Conservation (phyloP, 73 alveolate species). For the Tetrahymena malaccensis region DNA sequence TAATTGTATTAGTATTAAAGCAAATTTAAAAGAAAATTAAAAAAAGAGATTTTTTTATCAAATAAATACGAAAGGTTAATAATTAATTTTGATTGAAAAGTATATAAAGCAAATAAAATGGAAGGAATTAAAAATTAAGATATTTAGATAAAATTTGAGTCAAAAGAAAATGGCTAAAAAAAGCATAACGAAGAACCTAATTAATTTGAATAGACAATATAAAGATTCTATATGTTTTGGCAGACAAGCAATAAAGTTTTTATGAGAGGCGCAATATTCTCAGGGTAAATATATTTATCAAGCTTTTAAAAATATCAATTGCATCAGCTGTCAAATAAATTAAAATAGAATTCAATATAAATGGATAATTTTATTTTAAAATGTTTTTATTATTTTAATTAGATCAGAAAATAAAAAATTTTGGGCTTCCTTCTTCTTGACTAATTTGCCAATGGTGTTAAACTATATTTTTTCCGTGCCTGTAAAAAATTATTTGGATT, state of each 20-base stretch:
- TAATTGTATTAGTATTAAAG: background rate
- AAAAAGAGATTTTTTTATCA: background rate
- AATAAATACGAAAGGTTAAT: background rate
- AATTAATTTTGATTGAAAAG: background rate
- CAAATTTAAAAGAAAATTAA: background rate
- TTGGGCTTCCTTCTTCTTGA: conserved; percentile 16
- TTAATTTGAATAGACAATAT: background rate
- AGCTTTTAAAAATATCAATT: no score
- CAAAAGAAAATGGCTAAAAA: background rate
- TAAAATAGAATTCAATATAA: no score
- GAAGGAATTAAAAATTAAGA: background rate
- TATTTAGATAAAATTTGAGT: background rate
- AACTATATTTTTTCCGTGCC: conserved; percentile 30
- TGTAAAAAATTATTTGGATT: background rate
- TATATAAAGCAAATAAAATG: background rate
- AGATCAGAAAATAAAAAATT: conserved; percentile 41
- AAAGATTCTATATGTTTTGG: conserved; percentile 24
- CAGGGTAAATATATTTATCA: background rate
- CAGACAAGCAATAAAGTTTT: conserved; percentile 25
- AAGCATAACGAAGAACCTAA: background rate
- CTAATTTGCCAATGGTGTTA: conserved; percentile 14
- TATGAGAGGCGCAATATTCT: conserved; percentile 5
- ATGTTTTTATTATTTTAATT: background rate
- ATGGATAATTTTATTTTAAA: no score
- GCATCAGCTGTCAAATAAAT: background rate